Conservation (phyloP, 176 grass and related monocot species). For the Oryza coarctata region DNA sequence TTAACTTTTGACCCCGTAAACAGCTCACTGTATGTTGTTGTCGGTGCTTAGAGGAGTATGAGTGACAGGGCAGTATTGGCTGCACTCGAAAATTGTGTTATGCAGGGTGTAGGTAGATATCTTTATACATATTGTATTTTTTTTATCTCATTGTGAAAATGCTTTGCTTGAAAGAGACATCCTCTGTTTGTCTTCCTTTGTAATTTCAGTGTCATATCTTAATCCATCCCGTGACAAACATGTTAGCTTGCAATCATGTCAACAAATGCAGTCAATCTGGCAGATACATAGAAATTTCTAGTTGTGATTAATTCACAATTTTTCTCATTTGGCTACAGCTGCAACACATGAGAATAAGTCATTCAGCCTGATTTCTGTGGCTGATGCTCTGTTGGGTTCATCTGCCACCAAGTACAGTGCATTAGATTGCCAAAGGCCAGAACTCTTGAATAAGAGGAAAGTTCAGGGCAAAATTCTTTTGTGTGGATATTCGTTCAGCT, state of each 20-base stretch:
- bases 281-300: neutral
- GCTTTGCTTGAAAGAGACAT: neutral
- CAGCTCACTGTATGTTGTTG: neutral
- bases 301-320: conserved; percentile 17
- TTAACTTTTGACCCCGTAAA: neutral
- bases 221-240: neutral
- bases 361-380: conserved; percentile 72
- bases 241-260: neutral
- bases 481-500: conserved; percentile 96
- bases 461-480: conserved; percentile 90
- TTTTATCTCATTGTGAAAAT: conserved; percentile 18
- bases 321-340: conserved; percentile 52
- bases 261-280: conserved; percentile 24
- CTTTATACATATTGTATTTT: neutral
- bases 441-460: conserved; percentile 86
- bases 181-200: neutral
- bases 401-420: conserved; percentile 85
- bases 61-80: neutral
- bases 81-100: neutral
- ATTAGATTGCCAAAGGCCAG: conserved; percentile 85
- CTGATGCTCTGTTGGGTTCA: conserved; percentile 77
- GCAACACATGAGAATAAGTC: conserved; percentile 87
- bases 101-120: neutral
- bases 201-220: neutral
- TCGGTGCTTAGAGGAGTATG: neutral